Base-by-base conservation (phyloP, 2,329 filamentous ascomycete species). In the Ophiostoma perfectum region DNA sequence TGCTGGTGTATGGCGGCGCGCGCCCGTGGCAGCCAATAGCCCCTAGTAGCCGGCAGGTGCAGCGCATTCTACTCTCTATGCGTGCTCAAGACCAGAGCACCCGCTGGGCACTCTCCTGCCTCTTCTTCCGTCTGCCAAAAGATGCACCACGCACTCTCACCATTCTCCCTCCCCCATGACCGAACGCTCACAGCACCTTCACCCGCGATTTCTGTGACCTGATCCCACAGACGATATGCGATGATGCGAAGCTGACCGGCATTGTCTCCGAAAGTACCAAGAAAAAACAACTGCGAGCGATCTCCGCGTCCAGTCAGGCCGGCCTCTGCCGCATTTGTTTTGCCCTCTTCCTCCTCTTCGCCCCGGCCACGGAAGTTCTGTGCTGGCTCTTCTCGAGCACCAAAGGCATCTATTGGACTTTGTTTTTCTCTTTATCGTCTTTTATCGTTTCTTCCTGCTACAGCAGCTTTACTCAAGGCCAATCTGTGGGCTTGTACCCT, bases 11-110 rank as follows among this genome's bases (percentile, higher is more conserved):
- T 60, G 12, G n/a, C 55, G 52, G 16, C 27, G 44, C 41, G 52
- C 49, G 60, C 66, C 65, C 64, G 62, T 65, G 45, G 67, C 65
- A 65, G 64, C 55, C 45, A 45, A 60, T 39, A 49, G 18, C 67
- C 58, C 39, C 38, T 18, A 18, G 39, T 41, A 62, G 38, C 36
- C 65, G 60, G 65, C 65, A 62, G 65, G 60, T 65, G 60, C 68
- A 69, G 68, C 66, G 67, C 69, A 67, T 63, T 65, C 66, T 55
- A 65, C 65, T 49, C 49, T 55, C 49, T 55, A 55, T 55, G 49
- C 49, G 49, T 36, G 52, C 55, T 39, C 36, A 67, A 49, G 62
- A 65, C 44, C 27, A 47, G 44, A 45, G 49, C 66, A 42, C 47
- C 62, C 58, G 60, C 65, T 16, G 62, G 7, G 58, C 60, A 41